Base-by-base conservation (phyloP, 2,329 filamentous ascomycete genomes). In the Beauveria pseudobassiana region DNA sequence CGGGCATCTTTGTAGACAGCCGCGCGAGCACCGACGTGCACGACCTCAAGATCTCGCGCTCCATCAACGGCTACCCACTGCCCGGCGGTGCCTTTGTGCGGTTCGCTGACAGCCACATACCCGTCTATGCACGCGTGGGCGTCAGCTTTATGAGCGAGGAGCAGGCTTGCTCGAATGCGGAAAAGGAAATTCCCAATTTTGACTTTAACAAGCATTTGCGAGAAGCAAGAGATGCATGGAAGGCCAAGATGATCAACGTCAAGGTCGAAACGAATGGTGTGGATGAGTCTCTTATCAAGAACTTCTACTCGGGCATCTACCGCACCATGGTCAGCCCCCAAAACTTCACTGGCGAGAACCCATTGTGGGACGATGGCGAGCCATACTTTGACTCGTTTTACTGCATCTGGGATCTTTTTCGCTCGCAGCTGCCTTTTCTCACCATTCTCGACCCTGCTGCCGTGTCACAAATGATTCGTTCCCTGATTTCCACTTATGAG, bases 361-460 rank as follows among this genome's bases (percentile, higher is more conserved):
- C 86, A 2, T 69, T 85, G 0, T 91, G 87, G 86, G 66, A 81
- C 2, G 86, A 82, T 48, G 76, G 76, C 2, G 87, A 89, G 69
- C 87, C 87, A 0, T 91, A 90, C 67, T 91, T 87, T 68, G 88
- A 91, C 70, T 89, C 86, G 0, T 90, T 87, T 67, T 92, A 91
- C 71, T 91, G 87, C 66, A 85, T 90, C 5, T 91, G 88, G 88
- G 88, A 91, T 67, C 83, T 82, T 0, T 90, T 88, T 65, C 78
- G 88, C 24, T 86, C 83, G 42, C 87, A 88, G 62, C 82, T 90
- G 53, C 87, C 88, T 0, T 81, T 91, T 22, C 75, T 92, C 34
- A 89, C 86, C 0, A 76, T 92, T 24, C 63, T 88, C 1, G 88
- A 91, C 66, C 87, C 89, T 0, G 64, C 74, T 0, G 81, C 84